Base-by-base conservation (phyloP, 2,329 filamentous ascomycete species). In the Botrytis deweyae region DNA sequence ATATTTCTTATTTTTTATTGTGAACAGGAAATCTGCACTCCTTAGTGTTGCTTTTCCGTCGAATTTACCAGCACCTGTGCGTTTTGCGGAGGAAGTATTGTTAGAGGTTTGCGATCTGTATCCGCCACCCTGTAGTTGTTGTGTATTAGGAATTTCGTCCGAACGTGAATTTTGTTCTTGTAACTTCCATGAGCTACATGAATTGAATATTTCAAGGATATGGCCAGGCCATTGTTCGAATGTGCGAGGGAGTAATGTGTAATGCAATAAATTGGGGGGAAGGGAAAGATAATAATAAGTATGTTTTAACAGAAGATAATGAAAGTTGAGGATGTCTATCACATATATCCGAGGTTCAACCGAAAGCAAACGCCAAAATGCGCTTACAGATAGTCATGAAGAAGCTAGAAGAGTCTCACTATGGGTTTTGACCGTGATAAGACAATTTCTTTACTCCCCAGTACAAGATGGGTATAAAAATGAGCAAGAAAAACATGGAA, bases 151-250 rank as follows among this genome's bases (percentile, higher is more conserved):
- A 58, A 44, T 38, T 25, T 29, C 8, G 46, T 29, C 58, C 25
- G 62, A 20, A 61, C 38, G 10, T n/a, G 14, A 72, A 18, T n/a
- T 44, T 42, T 44, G 29, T 38, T 74, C 36, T 63, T n/a, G 72
- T 49, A 59, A 63, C 71, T 68, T 58, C 29, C 25, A 49, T 59
- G 59, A 72, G 61, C 36, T 62, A 68, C 61, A 65, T 40, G 16
- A 61, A 40, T 40, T 49, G 61, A 70, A 29, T 49, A 33, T 38
- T 73, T 81, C 79, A 81, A 70, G 79, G 79, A 72, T 81, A 81
- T 38, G 79, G 79, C 79, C 79, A 81, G 67, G 76, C 78, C 79
- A 81, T 81, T n/a, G 68, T 66, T 46, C 1, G n/a, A 52, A 42
- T 22, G 10, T 6, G 33, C 9, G 25, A 33, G 36, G 8, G 16